Conservation (phyloP, 257 asterid genomes). For the Solanum piurae region DNA sequence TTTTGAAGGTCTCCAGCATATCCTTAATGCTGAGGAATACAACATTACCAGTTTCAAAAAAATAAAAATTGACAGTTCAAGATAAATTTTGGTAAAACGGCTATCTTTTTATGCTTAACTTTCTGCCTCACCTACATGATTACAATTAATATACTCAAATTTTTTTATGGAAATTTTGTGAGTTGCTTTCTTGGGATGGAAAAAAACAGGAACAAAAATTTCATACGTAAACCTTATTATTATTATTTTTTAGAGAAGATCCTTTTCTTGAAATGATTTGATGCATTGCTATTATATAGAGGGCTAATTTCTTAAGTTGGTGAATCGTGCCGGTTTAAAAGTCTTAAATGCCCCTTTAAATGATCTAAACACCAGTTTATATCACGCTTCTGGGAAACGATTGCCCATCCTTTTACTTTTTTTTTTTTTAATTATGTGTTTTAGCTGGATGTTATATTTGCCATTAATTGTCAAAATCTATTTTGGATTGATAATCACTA, state of each 20-base stretch:
- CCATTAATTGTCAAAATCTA: background rate
- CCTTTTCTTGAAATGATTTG: background rate
- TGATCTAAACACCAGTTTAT: background rate
- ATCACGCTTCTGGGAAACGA: background rate
- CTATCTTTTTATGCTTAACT: background rate
- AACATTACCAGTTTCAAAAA: background rate
- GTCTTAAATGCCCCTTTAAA: background rate
- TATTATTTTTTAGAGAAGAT: background rate
- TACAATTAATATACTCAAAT: background rate
- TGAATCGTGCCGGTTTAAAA: background rate
- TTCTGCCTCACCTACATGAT: background rate
- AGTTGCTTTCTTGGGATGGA: background rate
- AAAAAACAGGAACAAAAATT: background rate
- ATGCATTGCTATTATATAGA: background rate
- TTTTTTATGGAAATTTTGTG: background rate
- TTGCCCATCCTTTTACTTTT: background rate
- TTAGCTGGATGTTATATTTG: background rate
- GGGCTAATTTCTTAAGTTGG: background rate
- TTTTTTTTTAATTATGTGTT: background rate
- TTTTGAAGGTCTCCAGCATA: background rate
- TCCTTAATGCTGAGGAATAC: background rate
- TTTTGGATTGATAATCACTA: background rate
- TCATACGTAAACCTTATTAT: background rate
- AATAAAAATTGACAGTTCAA: background rate
- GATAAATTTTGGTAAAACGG: background rate